Conservation (phyloP, 83 land plant species). For the Isoetes engelmannii region DNA sequence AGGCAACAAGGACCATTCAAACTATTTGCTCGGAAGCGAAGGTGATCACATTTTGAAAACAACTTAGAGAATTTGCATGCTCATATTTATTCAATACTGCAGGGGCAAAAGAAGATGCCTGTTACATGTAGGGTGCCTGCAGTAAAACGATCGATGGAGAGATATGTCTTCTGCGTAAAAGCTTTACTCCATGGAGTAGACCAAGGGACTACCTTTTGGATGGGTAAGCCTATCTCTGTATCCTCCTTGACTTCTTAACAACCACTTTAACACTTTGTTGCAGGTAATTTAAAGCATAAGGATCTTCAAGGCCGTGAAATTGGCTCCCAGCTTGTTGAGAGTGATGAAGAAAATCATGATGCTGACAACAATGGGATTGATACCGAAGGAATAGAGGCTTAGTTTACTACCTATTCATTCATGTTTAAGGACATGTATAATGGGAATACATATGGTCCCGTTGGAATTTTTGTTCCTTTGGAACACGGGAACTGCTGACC, state of each 20-base stretch:
- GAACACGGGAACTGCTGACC: no score
- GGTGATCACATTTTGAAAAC: conserved; percentile 27
- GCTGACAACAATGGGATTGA: conserved; percentile 2
- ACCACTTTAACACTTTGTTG: not conserved
- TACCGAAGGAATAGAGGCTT: no score
- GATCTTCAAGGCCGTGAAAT: conserved; percentile 70
- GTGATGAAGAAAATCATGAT: conserved; percentile 38
- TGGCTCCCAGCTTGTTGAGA: conserved; percentile 62
- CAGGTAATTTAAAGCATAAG: conserved; percentile 86
- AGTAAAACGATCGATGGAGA: conserved; percentile 85
- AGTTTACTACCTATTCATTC: no score
- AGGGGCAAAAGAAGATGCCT: conserved; percentile 67
- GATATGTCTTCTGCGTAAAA: conserved; percentile 75
- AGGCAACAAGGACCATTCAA: conserved; percentile 85
- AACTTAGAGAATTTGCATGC: not conserved
- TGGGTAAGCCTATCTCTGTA: conserved; percentile 43
- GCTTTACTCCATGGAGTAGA: conserved; percentile 66
- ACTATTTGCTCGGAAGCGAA: conserved; percentile 92
- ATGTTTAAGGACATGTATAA: no score
- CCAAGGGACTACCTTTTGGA: conserved; percentile 68
- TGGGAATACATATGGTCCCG: no score
- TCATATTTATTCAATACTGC: not conserved
- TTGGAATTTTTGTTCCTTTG: no score
- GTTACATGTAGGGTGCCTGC: conserved; percentile 78
- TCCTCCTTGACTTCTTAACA: not conserved